phyloP scores from a whole-genome alignment of 83 land plant genomes.

The Picea abies region DNA sequence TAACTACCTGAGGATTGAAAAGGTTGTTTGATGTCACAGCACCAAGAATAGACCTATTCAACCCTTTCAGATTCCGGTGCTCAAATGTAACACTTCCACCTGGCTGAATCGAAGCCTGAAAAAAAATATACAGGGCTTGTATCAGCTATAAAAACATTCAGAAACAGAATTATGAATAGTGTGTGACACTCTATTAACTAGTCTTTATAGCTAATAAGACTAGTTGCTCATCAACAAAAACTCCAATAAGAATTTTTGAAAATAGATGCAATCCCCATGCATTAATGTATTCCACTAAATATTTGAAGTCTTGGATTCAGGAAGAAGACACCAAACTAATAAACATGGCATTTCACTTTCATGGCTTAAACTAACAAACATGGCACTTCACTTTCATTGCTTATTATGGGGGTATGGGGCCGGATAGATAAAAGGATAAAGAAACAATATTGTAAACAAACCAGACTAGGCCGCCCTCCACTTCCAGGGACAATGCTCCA shows the following conservation, averaged over 20 bases:
- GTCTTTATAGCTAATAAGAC: too few relatives aligned
- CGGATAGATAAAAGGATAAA: not conserved
- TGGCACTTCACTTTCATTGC: not conserved
- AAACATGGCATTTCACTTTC: not conserved
- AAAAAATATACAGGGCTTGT: not conserved
- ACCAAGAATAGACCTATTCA: slow-evolving; percentile 89
- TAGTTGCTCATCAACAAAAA: too few relatives aligned
- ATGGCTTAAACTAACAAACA: not conserved
- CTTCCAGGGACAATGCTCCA: slow-evolving; percentile 99
- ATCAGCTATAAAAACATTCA: too few relatives aligned
- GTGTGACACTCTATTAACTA: too few relatives aligned
- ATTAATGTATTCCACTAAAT: not conserved
- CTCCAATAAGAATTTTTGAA: too few relatives aligned
- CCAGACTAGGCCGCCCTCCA: slow-evolving; percentile 90
- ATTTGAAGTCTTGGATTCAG: not conserved
- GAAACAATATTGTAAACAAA: slow-evolving; percentile 16
- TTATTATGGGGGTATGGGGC: too few relatives aligned
- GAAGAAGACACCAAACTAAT: not conserved
- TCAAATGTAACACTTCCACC: slow-evolving; percentile 98
- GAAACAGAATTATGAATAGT: too few relatives aligned
- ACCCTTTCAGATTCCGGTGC: slow-evolving; percentile 83
- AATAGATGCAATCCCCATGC: not conserved
- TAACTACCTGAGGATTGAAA: slow-evolving; percentile 89
- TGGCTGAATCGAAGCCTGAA: slow-evolving; percentile 88
- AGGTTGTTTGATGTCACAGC: slow-evolving; percentile 93